Base-by-base conservation (phyloP, 169 alveolate genomes). In the Plasmodium vinckei region DNA sequence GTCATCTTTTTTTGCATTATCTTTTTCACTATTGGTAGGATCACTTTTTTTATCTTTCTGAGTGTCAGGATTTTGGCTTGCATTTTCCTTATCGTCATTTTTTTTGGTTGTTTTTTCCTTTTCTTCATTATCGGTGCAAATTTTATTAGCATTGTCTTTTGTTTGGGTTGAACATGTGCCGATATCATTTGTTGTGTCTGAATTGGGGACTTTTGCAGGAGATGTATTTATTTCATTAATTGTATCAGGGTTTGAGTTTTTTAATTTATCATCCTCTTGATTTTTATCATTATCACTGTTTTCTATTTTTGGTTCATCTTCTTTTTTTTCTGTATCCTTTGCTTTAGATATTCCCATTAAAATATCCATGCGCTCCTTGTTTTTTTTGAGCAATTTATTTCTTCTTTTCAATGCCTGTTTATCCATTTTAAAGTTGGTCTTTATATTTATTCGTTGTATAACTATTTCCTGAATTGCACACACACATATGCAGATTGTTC, bases 341-440 rank as follows among this genome's bases (percentile, higher is more conserved):
- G 9, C 84, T 54, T 13, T 21, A n/a, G 69, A 15, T 49, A 27
- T 82, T 6, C 90, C 90, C 5, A 82, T 61, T 27, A 82, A 46
- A 13, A 69, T 61, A 12, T 57, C 69, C 90, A 82, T 82, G 19
- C 90, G 69, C 13, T 70, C 82, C 68, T 82, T 72, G 69, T 69
- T 82, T 60, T 82, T 82, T 82, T 68, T 53, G 44, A 82, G 90
- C 17, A 82, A 33, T 56, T 84, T 82, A 49, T 67, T 57, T 82
- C 90, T 54, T 68, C 90, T 67, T 33, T 23, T 82, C 10, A 77
- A 23, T 9, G 84, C 57, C 19, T 69, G 21, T n/a, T 65, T 69
- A 46, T 82, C 90, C 90, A 82, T 82, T 82, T 68, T 82, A 5
- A 19, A 49, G 5, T 4, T 5, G 42, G 0, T 33, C 3, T 5